A percentile compares a stretch with the other conserved stretches of the same genome.
Conservation (phyloP, 1,284 basidiomycete species). For the Sanguinoderma infundibulare region DNA sequence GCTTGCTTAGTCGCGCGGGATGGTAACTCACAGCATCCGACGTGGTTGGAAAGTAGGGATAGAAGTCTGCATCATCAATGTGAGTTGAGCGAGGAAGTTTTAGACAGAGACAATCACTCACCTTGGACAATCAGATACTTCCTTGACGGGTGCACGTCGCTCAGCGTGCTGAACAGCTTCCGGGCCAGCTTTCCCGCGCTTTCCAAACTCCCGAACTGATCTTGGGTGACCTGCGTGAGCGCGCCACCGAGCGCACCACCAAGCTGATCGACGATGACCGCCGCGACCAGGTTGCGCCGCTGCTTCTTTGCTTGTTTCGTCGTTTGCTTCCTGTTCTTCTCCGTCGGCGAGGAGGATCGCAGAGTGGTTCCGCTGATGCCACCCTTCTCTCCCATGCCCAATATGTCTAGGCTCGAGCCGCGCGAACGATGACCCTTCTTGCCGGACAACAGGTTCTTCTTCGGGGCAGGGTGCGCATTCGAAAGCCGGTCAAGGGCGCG, state of each 20-base stretch:
- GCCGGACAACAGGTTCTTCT: conserved; percentile 33
- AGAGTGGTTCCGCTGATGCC: conserved; percentile 20
- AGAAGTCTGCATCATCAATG: conserved; percentile 53
- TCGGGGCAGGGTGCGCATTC: conserved; percentile 54
- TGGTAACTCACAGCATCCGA: conserved; percentile 65
- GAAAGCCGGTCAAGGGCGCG: conserved; percentile 72
- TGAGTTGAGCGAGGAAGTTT: conserved; percentile 11
- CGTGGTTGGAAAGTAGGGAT: conserved; percentile 76
- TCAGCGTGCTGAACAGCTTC: conserved; percentile 74
- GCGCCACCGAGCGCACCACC: conserved; percentile 69
- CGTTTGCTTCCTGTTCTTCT: conserved; percentile 24
- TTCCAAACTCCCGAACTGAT: conserved; percentile 59
- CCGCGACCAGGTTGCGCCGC: conserved; percentile 58
- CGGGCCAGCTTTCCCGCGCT: conserved; percentile 77
- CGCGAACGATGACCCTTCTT: conserved; percentile 43
- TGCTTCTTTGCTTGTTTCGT: conserved; percentile 39
- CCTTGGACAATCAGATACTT: conserved; percentile 70
- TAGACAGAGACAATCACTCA: conserved; percentile 30
- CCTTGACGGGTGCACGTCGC: conserved; percentile 60
- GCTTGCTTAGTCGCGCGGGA: not conserved
- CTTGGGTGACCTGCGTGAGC: conserved; percentile 71
- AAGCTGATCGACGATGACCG: conserved; percentile 73
- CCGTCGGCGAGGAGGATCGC: conserved; percentile 16
- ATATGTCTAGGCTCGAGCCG: conserved; percentile 28
- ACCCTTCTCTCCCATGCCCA: conserved; percentile 35